Conservation (phyloP, 1,284 basidiomycete genomes). For the Cryptococcus sp. region DNA sequence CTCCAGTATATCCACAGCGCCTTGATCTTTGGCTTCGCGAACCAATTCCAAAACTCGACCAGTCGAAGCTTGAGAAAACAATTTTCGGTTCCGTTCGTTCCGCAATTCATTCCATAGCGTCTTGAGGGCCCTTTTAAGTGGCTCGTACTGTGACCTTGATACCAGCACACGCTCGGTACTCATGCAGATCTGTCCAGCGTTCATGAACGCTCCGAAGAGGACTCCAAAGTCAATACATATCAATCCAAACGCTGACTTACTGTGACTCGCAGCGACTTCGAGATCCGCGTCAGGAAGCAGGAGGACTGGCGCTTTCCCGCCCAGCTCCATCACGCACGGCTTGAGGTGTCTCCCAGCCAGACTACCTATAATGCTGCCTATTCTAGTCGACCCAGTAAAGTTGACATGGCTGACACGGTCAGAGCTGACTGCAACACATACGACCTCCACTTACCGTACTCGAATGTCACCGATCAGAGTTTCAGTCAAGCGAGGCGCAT, state of each 20-base stretch:
- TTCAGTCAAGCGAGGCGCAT: slow-evolving; percentile 51
- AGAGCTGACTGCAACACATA: too few species aligned
- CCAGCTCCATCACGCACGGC: slow-evolving; percentile 46
- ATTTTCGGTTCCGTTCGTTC: slow-evolving; percentile 30
- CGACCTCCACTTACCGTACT: slow-evolving; percentile 46
- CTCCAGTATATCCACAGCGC: slow-evolving; percentile 48
- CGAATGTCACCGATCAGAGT: slow-evolving; percentile 56
- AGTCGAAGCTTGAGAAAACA: neutral
- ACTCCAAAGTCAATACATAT: slow-evolving; percentile 49
- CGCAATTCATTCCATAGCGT: slow-evolving; percentile 40
- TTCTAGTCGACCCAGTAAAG: slow-evolving; percentile 50
- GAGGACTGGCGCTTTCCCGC: slow-evolving; percentile 50
- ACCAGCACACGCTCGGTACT: slow-evolving; percentile 63
- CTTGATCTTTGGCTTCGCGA: slow-evolving; percentile 53
- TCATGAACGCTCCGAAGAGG: slow-evolving; percentile 55
- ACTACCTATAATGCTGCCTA: slow-evolving; percentile 40
- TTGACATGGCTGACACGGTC: slow-evolving; percentile 34
- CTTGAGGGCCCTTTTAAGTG: slow-evolving; percentile 41
- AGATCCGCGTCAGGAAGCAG: slow-evolving; percentile 62
- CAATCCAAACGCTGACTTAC: slow-evolving; percentile 3
- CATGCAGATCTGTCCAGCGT: slow-evolving; percentile 65
- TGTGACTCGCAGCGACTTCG: slow-evolving; percentile 52
- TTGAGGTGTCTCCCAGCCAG: slow-evolving; percentile 49
- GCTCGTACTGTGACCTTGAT: slow-evolving; percentile 41
- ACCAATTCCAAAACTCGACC: slow-evolving; percentile 52